Percentiles rank a stretch among this genome's conserved stretches.
phyloP scores from a whole-genome alignment of 2,329 filamentous ascomycete genomes.

The Claviceps digitariae region DNA sequence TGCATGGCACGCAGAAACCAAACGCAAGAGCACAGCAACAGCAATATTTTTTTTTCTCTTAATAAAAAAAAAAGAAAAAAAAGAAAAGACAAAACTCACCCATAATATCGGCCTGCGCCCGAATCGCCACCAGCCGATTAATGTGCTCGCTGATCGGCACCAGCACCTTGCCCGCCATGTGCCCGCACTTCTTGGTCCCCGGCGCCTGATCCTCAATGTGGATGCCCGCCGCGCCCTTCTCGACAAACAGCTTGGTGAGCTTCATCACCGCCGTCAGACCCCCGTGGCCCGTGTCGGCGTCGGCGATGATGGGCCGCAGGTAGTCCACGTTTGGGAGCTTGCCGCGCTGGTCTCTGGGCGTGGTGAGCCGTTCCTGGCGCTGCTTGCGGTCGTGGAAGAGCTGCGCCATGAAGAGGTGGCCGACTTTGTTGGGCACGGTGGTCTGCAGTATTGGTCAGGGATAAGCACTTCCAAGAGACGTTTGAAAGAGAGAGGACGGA shows the following conservation, averaged over 20 bases:
- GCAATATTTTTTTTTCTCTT: no score
- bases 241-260: constrained; percentile 92
- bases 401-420: constrained; percentile 95
- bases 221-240: constrained; percentile 92
- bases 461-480: no score
- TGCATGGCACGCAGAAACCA: neutral
- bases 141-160: constrained; percentile 97
- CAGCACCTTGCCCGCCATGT: constrained; percentile 97
- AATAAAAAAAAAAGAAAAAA: neutral
- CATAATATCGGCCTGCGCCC: constrained; percentile 98
- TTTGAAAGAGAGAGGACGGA: neutral
- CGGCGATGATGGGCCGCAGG: constrained; percentile 87
- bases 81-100: constrained; percentile 31
- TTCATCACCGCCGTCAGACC: constrained; percentile 99
- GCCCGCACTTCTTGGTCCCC: constrained; percentile 97
- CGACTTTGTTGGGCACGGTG: constrained; percentile 95
- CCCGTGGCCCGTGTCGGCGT: constrained; percentile 94
- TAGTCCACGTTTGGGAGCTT: constrained; percentile 78
- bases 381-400: constrained; percentile 99
- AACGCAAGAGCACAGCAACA: no score
- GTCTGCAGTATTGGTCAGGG: constrained; percentile 39
- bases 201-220: constrained; percentile 98
- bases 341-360: constrained; percentile 56
- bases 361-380: constrained; percentile 79
- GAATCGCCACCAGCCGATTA: constrained; percentile 90